Conservation (phyloP, 2,329 filamentous ascomycete genomes). For the Simplicillium sp. region DNA sequence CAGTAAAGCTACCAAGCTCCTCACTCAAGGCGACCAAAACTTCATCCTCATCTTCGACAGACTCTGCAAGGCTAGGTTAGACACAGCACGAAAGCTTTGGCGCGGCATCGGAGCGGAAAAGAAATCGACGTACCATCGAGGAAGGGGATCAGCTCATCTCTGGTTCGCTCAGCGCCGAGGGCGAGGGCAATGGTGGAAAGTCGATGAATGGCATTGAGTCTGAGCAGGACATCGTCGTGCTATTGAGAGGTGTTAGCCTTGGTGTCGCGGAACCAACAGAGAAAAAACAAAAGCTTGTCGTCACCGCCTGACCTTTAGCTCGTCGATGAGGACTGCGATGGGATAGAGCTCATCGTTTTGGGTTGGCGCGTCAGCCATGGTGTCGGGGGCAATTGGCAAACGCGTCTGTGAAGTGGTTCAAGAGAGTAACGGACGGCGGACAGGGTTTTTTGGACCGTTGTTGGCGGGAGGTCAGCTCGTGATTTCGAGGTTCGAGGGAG, state of each 20-base stretch:
- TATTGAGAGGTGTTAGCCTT: conserved; percentile 24
- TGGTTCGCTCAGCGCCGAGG: conserved; percentile 88
- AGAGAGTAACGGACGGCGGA: conserved; percentile 4
- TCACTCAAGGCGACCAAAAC: conserved; percentile 95
- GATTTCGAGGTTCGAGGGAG: too few species aligned
- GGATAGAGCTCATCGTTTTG: conserved; percentile 98
- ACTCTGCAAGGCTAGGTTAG: conserved; percentile 52
- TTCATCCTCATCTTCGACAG: conserved; percentile 97
- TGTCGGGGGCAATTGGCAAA: conserved; percentile 19
- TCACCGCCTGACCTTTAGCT: conserved; percentile 73
- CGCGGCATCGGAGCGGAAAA: conserved; percentile 4
- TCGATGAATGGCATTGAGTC: conserved; percentile 96
- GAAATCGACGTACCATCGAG: conserved; percentile 72
- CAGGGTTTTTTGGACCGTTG: too few species aligned
- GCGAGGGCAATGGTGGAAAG: conserved; percentile 97
- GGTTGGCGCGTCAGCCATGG: conserved; percentile 82
- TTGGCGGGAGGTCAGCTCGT: too few species aligned
- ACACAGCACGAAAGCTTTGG: conserved; percentile 10
- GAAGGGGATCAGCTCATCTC: conserved; percentile 97
- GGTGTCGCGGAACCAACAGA: too few species aligned
- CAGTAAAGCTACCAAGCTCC: conserved; percentile 91
- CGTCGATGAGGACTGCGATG: conserved; percentile 98
- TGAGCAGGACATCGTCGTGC: conserved; percentile 97
- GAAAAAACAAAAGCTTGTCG: neutral
- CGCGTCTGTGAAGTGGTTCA: conserved; percentile 15